phyloP scores from a whole-genome alignment of 2,329 filamentous ascomycete genomes.

The Leptosphaerulina australis region DNA sequence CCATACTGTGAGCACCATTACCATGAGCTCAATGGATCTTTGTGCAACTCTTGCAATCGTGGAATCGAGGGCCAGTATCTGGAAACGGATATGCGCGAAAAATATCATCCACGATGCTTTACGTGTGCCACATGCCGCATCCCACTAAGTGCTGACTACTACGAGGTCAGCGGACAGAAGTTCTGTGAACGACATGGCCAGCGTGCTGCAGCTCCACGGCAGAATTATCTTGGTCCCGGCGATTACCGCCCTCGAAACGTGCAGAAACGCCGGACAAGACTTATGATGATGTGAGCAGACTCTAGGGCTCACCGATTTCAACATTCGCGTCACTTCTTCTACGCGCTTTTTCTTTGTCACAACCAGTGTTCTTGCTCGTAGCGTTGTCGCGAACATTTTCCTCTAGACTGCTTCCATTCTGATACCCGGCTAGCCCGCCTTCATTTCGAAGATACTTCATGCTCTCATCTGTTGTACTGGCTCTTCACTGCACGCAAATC shows the following conservation, averaged over 20 bases:
- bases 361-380: not conserved
- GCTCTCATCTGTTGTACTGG: slow-evolving; percentile 13
- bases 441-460: slow-evolving; percentile 11
- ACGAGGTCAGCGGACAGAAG: slow-evolving; percentile 78
- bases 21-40: slow-evolving; percentile 84
- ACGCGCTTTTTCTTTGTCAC: not conserved
- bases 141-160: slow-evolving; percentile 83
- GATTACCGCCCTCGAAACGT: slow-evolving; percentile 47
- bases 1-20: slow-evolving; percentile 94
- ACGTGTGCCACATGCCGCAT: slow-evolving; percentile 78
- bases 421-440: slow-evolving; percentile 35
- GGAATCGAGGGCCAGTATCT: slow-evolving; percentile 96
- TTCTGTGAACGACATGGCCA: slow-evolving; percentile 90
- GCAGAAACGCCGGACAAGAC: slow-evolving; percentile 56
- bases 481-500: slow-evolving; percentile 12
- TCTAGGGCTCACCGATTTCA: not conserved
- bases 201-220: slow-evolving; percentile 54
- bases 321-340: not conserved
- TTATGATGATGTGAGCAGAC: slow-evolving; percentile 57
- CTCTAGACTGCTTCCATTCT: slow-evolving; percentile 22
- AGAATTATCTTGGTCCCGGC: slow-evolving; percentile 48
- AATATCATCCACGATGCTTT: slow-evolving; percentile 89
- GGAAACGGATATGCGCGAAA: slow-evolving; percentile 76
- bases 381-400: slow-evolving; percentile 21
- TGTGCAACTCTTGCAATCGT: slow-evolving; percentile 77